Conservation (phyloP, 805 yeast species). For the Phaffomyces thermotolerans region DNA sequence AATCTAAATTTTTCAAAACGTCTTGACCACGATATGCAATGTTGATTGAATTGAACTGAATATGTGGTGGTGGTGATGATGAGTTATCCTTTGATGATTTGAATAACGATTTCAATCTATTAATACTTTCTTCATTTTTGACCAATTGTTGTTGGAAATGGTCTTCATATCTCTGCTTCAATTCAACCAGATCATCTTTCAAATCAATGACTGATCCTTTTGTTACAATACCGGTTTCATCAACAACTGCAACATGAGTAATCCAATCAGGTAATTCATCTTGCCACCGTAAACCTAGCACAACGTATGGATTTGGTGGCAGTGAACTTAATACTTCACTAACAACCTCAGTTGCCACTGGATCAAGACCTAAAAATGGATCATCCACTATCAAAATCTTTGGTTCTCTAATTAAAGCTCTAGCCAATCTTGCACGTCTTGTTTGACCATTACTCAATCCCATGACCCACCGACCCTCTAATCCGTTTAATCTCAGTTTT, state of each 20-base stretch:
- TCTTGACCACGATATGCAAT: slow-evolving; percentile 59
- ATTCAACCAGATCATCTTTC: slow-evolving; percentile 14
- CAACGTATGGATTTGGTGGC: slow-evolving; percentile 45
- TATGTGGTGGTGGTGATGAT: slow-evolving; percentile 15
- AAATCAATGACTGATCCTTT: slow-evolving; percentile 38
- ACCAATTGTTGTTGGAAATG: slow-evolving; percentile 9
- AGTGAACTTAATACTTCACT: slow-evolving; percentile 42
- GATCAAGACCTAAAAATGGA: slow-evolving; percentile 88
- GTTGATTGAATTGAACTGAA: slow-evolving; percentile 55
- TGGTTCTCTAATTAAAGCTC: slow-evolving; percentile 60
- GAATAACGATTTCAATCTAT: slow-evolving; percentile 14
- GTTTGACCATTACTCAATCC: slow-evolving; percentile 91
- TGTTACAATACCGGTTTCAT: slow-evolving; percentile 42
- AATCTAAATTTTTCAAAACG: slow-evolving; percentile 50
- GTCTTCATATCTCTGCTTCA: slow-evolving; percentile 16
- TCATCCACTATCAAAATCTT: slow-evolving; percentile 72
- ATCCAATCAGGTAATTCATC: slow-evolving; percentile 79
- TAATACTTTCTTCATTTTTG: slow-evolving; percentile 12
- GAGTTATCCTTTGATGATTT: slow-evolving; percentile 7
- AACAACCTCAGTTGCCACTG: slow-evolving; percentile 55
- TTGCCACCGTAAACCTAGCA: slow-evolving; percentile 71
- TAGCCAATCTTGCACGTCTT: slow-evolving; percentile 83
- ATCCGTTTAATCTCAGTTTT: slow-evolving; percentile 45
- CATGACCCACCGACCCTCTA: slow-evolving; percentile 71
- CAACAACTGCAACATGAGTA: slow-evolving; percentile 59